Evolutionary conservation across 495 filamentous ascomycete species (phyloP).

Genomic region (Podospora bellae-mahoneyi): DNA sequence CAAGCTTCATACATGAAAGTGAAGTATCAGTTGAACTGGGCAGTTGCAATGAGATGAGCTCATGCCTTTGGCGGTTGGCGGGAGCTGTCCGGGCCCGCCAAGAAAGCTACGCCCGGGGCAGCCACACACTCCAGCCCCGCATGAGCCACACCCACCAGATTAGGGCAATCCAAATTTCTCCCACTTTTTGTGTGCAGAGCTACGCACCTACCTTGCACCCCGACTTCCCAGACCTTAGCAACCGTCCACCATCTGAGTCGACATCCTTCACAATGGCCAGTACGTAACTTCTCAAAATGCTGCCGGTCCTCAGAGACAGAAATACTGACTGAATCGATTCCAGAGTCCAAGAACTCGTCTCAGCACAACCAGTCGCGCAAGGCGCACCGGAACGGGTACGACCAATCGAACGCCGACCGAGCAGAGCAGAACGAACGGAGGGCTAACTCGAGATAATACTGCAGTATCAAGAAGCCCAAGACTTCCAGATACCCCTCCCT

Average conservation of each 20-base stretch:
- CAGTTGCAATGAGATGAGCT: background rate
- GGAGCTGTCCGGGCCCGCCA: background rate
- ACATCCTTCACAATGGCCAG: constrained; percentile 50
- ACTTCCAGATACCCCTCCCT: constrained; percentile 97
- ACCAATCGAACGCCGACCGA: constrained; percentile 10
- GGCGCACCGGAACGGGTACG: constrained; percentile 96
- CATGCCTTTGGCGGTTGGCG: background rate
- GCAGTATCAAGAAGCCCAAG: constrained; percentile 99
- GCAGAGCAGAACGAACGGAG: constrained; percentile 9
- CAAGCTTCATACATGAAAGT: background rate
- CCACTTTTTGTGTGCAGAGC: constrained; percentile 30
- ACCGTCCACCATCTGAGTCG: constrained; percentile 31
- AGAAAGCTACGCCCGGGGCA: background rate
- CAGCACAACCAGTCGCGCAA: constrained; percentile 97
- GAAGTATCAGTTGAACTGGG: background rate
- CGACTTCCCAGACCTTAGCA: constrained; percentile 25
- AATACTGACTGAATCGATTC: constrained; percentile 21
- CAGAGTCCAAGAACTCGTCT: constrained; percentile 99
- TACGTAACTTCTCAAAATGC: constrained; percentile 31
- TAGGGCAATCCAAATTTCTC: constrained; percentile 34
- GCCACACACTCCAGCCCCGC: constrained; percentile 26
- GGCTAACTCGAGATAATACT: constrained; percentile 20
- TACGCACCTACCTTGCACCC: constrained; percentile 24
- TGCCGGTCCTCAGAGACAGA: constrained; percentile 1
- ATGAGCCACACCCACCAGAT: constrained; percentile 28